phyloP scores from a whole-genome alignment of 495 filamentous ascomycete species.

The Neurospora tetrasperma region DNA sequence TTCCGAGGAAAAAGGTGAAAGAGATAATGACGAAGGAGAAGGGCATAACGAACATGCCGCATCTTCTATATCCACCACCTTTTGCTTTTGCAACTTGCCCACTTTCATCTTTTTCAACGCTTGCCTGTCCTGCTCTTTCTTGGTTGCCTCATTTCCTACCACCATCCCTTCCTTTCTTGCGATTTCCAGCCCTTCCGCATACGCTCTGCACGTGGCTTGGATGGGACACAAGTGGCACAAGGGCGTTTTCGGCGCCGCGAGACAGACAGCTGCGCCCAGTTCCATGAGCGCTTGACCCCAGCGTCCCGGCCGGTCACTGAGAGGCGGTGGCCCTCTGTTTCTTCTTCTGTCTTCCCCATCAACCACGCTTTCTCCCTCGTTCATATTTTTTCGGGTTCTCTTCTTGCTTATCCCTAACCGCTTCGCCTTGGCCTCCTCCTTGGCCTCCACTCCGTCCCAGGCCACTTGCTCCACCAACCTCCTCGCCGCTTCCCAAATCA shows the following conservation, averaged over 20 bases:
- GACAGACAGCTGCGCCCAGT: neutral
- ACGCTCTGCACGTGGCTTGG: neutral
- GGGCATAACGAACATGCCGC: neutral
- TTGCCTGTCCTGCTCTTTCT: neutral
- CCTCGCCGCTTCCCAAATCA: conserved; percentile 33
- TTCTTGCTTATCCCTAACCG: neutral
- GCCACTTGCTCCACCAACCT: conserved; percentile 28
- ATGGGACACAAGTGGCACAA: neutral
- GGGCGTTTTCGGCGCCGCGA: neutral
- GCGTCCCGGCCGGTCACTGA: neutral
- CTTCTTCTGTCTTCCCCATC: neutral
- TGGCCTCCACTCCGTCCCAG: conserved; percentile 11
- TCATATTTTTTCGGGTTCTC: neutral
- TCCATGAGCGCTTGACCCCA: neutral
- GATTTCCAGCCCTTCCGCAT: neutral
- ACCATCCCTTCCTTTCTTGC: neutral
- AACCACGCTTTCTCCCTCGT: neutral
- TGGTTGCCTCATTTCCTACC: neutral
- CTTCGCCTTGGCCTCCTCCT: neutral
- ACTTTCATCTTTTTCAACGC: neutral
- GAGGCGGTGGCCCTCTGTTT: neutral
- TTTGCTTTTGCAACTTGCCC: neutral
- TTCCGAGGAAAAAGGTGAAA: too few species aligned
- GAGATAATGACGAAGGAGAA: neutral
- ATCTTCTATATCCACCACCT: neutral